Base-by-base conservation (phyloP, 2,329 filamentous ascomycete genomes). In the Ophiostoma ulmi region DNA sequence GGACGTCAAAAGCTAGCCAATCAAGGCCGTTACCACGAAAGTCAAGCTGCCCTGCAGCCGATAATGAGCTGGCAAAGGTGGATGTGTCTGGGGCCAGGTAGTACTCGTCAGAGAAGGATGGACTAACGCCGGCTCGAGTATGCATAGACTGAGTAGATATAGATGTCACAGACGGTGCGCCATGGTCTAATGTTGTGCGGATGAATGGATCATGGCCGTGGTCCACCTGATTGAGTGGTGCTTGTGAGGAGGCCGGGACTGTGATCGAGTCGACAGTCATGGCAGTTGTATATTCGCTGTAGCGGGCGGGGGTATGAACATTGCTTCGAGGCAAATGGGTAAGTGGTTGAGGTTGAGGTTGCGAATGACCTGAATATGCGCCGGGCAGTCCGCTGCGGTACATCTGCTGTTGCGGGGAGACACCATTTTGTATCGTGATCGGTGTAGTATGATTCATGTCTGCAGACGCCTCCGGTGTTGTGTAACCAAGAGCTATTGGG, bases 1-100 rank as follows among this genome's bases (percentile, higher is more conserved):
- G 70, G 36, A 72, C 70, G 35, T 73, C 72, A 67, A 73, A 72
- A 20, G 72, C 72, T 4, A 73, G 69, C 72, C 72, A 73, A 67
- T 73, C 72, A 3, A 73, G 64, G 20, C 71, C 69, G 11, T 68
- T 66, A 36, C 71, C 69, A 8, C 72, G 72, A 14, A 72, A 73
- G 41, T 72, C 71, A 20, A 71, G 64, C 58, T 72, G 71, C 14
- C 72, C 72, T 1, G 48, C 71, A 1, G 69, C 72, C 20, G 72
- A 72, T 22, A 73, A 68, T 0, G 72, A 71, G 1, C 70, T 64
- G 5, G 68, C 69, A 48, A 73, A 72, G 1, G 70, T 64, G 31
- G 61, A 39, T 6, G 70, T 55, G 14, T 73, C 70, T 4, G 63
- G 52, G 1, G 70, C 20, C 17, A 71, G 63, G 38, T 70, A 68